phyloP scores from a whole-genome alignment of 2,329 filamentous ascomycete species.

The Teratosphaeria nubilosa region DNA sequence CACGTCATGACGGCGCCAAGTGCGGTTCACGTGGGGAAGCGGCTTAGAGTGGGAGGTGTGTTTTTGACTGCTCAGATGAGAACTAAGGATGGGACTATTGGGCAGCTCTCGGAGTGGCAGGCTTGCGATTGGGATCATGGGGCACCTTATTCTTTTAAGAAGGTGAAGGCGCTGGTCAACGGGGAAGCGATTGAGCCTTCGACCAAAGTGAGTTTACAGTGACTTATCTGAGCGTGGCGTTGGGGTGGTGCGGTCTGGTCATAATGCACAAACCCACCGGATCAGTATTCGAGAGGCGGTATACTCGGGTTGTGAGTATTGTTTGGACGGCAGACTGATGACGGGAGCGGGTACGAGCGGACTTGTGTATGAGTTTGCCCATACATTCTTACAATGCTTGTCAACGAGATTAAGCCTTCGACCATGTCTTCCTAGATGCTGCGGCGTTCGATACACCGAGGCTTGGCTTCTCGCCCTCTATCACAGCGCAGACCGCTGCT shows the following conservation, averaged over 20 bases:
- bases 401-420: no score
- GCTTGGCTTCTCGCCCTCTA: no score
- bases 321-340: neutral
- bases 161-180: neutral
- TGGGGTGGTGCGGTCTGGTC: neutral
- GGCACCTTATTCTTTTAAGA: neutral
- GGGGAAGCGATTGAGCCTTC: neutral
- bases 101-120: neutral
- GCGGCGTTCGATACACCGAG: no score
- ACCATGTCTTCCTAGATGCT: no score
- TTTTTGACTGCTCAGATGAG: neutral
- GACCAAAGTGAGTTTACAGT: neutral
- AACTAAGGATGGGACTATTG: neutral
- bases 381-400: no score
- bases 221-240: neutral
- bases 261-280: neutral
- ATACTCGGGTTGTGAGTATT: no score
- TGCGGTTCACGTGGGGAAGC: neutral
- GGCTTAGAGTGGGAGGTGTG: neutral
- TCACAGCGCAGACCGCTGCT: no score
- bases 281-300: neutral
- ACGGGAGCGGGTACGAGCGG: no score
- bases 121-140: neutral
- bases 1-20: neutral
- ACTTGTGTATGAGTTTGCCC: no score